phyloP scores from a whole-genome alignment of 768 basidiomycete genomes.

The Scleroderma bovista region DNA sequence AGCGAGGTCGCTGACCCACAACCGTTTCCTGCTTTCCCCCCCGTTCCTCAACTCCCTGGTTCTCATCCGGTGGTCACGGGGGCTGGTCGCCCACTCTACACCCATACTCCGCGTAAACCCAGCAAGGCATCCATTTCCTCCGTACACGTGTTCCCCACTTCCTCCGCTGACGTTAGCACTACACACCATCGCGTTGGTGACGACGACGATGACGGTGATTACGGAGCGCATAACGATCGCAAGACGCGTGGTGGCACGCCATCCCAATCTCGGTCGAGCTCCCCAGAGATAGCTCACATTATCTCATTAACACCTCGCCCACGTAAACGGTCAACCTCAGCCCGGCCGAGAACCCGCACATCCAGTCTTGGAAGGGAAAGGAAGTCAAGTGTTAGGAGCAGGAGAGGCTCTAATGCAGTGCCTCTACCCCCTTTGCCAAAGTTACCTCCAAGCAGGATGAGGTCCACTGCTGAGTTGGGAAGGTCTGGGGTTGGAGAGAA shows the following conservation, averaged over 20 bases:
- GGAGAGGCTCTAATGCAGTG: constrained; percentile 3
- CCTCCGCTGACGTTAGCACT: neutral
- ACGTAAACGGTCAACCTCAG: constrained; percentile 18
- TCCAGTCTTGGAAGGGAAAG: constrained; percentile 13
- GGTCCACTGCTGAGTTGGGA: neutral
- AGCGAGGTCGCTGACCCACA: constrained; percentile 18
- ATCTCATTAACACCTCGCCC: constrained; percentile 35
- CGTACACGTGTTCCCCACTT: constrained; percentile 7
- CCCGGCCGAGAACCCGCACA: constrained; percentile 18
- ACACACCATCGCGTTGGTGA: neutral
- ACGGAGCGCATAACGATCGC: neutral
- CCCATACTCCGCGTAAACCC: constrained; percentile 19
- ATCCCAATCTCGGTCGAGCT: constrained; percentile 16
- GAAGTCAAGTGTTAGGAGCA: constrained; percentile 11
- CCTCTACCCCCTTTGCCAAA: constrained; percentile 9
- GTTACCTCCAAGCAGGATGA: constrained; percentile 3
- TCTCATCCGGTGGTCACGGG: neutral
- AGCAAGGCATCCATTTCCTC: constrained; percentile 13
- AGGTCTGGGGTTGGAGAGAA: neutral
- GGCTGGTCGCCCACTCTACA: constrained; percentile 10
- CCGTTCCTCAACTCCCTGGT: constrained; percentile 10
- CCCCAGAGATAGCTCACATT: constrained; percentile 38
- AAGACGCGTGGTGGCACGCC: constrained; percentile 5
- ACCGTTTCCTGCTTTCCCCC: constrained; percentile 23
- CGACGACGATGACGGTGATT: neutral